Base-by-base conservation (phyloP, 257 asterid genomes). In the Solanum verrucosum region DNA sequence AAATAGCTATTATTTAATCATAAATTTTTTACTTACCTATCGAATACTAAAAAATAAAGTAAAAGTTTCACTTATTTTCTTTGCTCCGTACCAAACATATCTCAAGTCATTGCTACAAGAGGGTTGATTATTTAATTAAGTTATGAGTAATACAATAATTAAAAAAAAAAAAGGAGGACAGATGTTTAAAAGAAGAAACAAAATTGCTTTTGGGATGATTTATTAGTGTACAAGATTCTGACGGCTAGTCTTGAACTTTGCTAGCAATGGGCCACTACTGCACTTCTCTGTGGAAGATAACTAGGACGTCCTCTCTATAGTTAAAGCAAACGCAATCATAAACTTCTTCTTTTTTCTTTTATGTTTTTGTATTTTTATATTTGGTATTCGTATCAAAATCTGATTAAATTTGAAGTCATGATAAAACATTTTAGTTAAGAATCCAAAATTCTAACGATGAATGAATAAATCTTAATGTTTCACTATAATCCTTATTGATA, bases 341-440 rank as follows among this genome's bases (percentile, higher is more conserved):
- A 72, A 72, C 74, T 12, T 14, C 3, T 46, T 52, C 5, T 16
- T 6, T 5, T 18, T 16, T 21, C 3, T 71, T 14, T 7, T 25
- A 4, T 65, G 9, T 52, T 52, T 52, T 52, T 52, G 21, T 16
- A 16, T 2, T 65, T 63, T 65, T 10, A 11, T n/a, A 10, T n/a
- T 4, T 10, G 71, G 0, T 60, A 25, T 11, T 5, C 6, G 1
- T 11, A 5, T 11, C 2, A 0, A 3, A 5, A 11, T 14, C 0
- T 1, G 2, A 25, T n/a, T 65, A n/a, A 5, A 65, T 65, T n/a
- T 65, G 0, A 56, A 56, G 3, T 56, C 0, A 0, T 6, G n/a
- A 52, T 16, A 2, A 52, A 52, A 52, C 0, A 16, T 52, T 13
- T 52, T 9, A 6, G 0, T 16, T 16, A 0, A 52, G 23, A 52